phyloP scores from a whole-genome alignment of 495 filamentous ascomycete genomes.

The Talaromyces trachyspermus region DNA sequence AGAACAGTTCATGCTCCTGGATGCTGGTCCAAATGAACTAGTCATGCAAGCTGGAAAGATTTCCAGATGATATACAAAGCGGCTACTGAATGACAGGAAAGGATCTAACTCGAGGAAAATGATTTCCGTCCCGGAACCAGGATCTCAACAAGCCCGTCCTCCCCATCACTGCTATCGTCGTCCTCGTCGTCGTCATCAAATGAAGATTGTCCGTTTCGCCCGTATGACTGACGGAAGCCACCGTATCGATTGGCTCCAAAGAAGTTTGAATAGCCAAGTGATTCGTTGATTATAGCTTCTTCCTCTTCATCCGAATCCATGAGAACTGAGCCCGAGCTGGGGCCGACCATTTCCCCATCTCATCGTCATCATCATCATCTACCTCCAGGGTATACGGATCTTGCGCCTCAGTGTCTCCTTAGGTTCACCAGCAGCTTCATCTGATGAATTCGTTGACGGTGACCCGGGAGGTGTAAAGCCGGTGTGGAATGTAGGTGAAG shows the following conservation, averaged over 20 bases:
- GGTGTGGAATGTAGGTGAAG: conserved; percentile 30
- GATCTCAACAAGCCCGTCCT: conserved; percentile 44
- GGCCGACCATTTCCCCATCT: conserved; percentile 46
- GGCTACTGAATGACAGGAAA: not conserved
- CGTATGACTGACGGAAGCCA: conserved; percentile 24
- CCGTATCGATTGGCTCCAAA: conserved; percentile 28
- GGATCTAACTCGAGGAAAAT: conserved; percentile 13
- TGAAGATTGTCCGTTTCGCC: conserved; percentile 23
- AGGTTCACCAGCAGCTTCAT: conserved; percentile 31
- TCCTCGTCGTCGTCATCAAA: conserved; percentile 31
- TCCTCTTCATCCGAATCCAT: conserved; percentile 42
- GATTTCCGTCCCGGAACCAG: conserved; percentile 34
- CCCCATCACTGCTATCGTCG: conserved; percentile 42
- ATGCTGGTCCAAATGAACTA: not conserved
- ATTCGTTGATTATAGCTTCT: conserved; percentile 43
- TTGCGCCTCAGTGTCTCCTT: conserved; percentile 27
- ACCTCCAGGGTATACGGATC: conserved; percentile 40
- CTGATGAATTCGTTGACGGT: conserved; percentile 34
- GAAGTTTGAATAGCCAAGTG: conserved; percentile 35
- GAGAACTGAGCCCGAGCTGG: conserved; percentile 18
- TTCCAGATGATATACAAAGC: conserved; percentile 12
- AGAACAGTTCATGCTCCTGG: not conserved
- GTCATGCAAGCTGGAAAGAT: conserved; percentile 9
- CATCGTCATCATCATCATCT: conserved; percentile 39
- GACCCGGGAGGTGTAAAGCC: conserved; percentile 40